Evolutionary conservation across 257 asterid species (phyloP), one percentile per base, ranked within the genome.

Genomic region (Petrea volubilis): DNA sequence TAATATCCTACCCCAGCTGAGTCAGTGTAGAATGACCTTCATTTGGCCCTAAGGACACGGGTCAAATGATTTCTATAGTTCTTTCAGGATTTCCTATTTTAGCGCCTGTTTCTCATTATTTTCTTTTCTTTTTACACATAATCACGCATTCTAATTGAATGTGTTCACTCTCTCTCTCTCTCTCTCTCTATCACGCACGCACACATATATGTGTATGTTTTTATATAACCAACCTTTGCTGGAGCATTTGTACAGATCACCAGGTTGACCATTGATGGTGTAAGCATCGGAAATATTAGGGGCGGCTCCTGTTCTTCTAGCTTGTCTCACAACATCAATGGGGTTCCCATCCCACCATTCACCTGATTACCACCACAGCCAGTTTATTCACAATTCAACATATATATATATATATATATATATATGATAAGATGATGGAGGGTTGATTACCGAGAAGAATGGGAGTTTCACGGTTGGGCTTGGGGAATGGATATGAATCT

Each of bases 261-360:
- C 99, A 2, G 99, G 99, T 61, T 94, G 99, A 5, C 97, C 98
- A 24, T 94, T 94, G 79, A 94, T 88, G 21, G 97, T 94, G 83
- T 81, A 94, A 60, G 98, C 88, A 73, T 94, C 83, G 0, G 98
- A 94, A 18, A 86, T 71, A 51, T 91, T 89, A 23, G 97, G 99
- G 38, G 87, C 72, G 4, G 85, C 93, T 49, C 99, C 99, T 2
- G 96, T 91, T 78, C 88, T 78, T 8, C 82, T 84, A 21, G 99
- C 97, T 64, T 88, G 67, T 56, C 88, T 80, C 20, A 94, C 74
- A 18, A 91, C 97, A 50, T 87, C 96, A 11, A 94, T 85, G 46
- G 97, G 96, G 70, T 94, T 85, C 10, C 87, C 92, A 38, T 94
- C 84, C 99, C 99, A 94, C 99, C 99, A 94, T 82, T 94, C 96